Base-by-base conservation (phyloP, 2,329 filamentous ascomycete genomes). In the Coleophoma crateriformis region DNA sequence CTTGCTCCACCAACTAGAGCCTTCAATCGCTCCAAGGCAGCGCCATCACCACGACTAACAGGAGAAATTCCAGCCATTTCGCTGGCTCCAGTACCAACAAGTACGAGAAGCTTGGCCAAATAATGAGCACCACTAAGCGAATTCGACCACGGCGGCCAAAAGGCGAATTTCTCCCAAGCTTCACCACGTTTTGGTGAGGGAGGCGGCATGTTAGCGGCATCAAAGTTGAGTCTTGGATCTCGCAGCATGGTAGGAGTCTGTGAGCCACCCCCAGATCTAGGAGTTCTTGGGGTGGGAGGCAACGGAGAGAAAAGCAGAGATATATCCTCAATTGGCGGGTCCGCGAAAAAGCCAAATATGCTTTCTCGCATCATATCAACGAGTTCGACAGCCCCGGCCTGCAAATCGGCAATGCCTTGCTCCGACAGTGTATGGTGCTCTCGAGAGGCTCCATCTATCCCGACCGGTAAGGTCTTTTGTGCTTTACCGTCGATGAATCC, bases 81-180 rank as follows among this genome's bases (percentile, higher is more conserved):
- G 27, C 87, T 87, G 1, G 90, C 88, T 3, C 88, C 91, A 2
- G 86, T 86, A n/a, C 92, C 90, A 4, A 99, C 82, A 3, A 96
- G 74, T 0, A 84, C 76, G 19, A 97, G 74, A 64, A 94, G 85
- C 64, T 87, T 90, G 46, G 87, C 84, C 5, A 99, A 77, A 62
- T 95, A 96, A 65, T 95, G 82, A 2, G 92, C 88, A n/a, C 88
- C 92, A 51, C 90, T 95, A 20, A 97, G 73, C 0, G 91, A 91
- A 63, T 96, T 97, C 2, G 90, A 88, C 70, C 88, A 86, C 0
- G 92, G 94, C 4, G 92, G 91, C 91, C 92, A 97, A 68, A 97
- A 99, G 0, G 91, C 92, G 67, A 94, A 82, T 70, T 92, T 87
- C 63, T 97, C 94, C 90, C 90, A 97, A 0, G 85, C 73, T 59